A percentile compares a stretch with the other conserved stretches of the same genome.
These are phyloP conservation scores for Lasiodiplodia citricola DNA, from an alignment of 2,329 filamentous ascomycete genomes.

Conservation along the genomic window DNA sequence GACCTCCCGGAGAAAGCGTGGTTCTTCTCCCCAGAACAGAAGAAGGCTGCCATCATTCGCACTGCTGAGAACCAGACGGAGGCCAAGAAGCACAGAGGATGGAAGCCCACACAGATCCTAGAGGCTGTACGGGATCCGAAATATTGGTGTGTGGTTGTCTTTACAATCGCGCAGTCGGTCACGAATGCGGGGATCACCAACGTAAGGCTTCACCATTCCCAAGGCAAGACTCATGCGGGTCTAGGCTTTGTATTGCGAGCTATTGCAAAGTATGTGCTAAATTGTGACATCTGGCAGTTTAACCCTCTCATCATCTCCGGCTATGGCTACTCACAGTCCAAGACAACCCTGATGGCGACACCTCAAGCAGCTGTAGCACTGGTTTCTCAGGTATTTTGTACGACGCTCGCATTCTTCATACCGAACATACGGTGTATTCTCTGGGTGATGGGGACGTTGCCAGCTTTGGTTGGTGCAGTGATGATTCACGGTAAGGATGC, in stretches of 20 bases:
- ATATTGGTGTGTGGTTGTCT: not conserved
- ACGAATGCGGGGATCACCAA: conserved; percentile 3
- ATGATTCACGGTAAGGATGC: not conserved
- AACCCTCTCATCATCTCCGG: conserved; percentile 12
- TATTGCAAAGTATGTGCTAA: too few relatives aligned
- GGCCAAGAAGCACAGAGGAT: not conserved
- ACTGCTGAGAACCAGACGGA: not conserved
- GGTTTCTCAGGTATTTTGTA: not conserved
- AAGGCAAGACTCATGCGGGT: too few relatives aligned
- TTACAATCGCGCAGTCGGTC: not conserved
- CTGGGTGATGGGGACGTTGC: conserved; percentile 22
- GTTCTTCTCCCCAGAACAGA: not conserved
- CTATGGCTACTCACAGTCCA: not conserved
- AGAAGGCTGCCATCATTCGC: not conserved
- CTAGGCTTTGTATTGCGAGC: too few relatives aligned
- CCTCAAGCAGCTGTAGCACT: conserved; percentile 1
- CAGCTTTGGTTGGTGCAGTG: not conserved
- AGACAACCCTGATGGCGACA: conserved; percentile 2
- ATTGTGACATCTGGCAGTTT: not conserved
- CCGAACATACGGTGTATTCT: not conserved
- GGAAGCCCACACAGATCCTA: not conserved
- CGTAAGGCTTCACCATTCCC: not conserved
- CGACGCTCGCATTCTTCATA: not conserved
- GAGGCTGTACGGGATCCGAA: not conserved
- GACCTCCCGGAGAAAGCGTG: not conserved